Percentiles rank a stretch among this genome's conserved stretches.
phyloP scores from a whole-genome alignment of 495 filamentous ascomycete genomes.

The Melanomma pulvis-pyrius region DNA sequence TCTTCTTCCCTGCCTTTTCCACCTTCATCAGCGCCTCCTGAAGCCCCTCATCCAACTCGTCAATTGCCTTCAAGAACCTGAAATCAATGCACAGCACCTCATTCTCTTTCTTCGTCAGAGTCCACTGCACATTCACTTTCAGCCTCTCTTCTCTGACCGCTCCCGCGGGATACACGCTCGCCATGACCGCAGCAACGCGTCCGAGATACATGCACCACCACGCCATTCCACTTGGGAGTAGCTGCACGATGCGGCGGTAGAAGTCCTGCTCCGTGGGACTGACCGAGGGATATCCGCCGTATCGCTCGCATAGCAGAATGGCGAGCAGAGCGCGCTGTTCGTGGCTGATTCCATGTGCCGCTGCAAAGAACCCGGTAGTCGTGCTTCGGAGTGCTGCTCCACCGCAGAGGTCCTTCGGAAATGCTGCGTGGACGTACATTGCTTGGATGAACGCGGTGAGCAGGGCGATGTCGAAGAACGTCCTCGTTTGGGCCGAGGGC shows the following conservation, averaged over 20 bases:
- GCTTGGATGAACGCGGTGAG: conserved; percentile 33
- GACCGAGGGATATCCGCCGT: conserved; percentile 63
- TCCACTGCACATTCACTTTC: conserved; percentile 20
- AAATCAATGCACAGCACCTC: conserved; percentile 40
- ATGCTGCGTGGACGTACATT: conserved; percentile 27
- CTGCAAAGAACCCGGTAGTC: conserved; percentile 66
- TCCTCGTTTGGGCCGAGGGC: conserved; percentile 15
- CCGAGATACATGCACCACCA: conserved; percentile 71
- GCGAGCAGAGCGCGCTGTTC: conserved; percentile 69
- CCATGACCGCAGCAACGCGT: conserved; percentile 52
- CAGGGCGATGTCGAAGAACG: conserved; percentile 18
- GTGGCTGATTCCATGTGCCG: conserved; percentile 73
- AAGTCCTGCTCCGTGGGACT: conserved; percentile 56
- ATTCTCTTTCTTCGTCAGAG: conserved; percentile 37
- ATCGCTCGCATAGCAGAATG: conserved; percentile 74
- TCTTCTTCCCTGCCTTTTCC: conserved; percentile 63
- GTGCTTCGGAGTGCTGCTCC: conserved; percentile 73
- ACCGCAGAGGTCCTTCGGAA: conserved; percentile 52
- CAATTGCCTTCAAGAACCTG: conserved; percentile 29
- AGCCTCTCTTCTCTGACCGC: conserved; percentile 44
- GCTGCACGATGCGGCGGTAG: conserved; percentile 50
- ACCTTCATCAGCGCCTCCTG: conserved; percentile 49
- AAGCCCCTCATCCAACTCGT: conserved; percentile 41
- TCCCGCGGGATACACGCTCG: conserved; percentile 57
- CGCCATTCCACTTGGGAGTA: conserved; percentile 51